Percentiles rank a stretch among this genome's conserved stretches.
Conservation (phyloP, 495 filamentous ascomycete species). For the Chlorociboria aeruginascens region DNA sequence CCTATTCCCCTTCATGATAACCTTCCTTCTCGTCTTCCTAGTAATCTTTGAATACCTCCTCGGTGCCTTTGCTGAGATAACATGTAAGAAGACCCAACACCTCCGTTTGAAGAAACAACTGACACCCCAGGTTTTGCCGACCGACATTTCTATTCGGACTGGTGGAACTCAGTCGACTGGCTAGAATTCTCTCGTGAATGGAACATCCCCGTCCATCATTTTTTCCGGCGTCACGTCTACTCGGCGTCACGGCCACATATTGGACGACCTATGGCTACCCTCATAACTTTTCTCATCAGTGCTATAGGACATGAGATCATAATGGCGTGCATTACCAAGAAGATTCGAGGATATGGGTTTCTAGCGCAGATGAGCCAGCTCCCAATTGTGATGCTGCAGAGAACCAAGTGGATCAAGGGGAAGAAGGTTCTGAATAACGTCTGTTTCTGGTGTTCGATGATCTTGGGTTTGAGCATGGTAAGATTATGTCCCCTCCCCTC, state of each 20-base stretch:
- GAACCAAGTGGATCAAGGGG: constrained; percentile 60
- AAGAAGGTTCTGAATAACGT: constrained; percentile 77
- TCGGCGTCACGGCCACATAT: constrained; percentile 61
- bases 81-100: constrained; percentile 30
- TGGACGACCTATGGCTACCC: constrained; percentile 65
- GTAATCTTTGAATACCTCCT: constrained; percentile 96
- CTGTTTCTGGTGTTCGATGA: constrained; percentile 93
- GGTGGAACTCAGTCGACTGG: constrained; percentile 88
- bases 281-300: constrained; percentile 86
- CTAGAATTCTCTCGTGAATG: constrained; percentile 95
- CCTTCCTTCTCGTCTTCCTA: constrained; percentile 87
- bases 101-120: not conserved
- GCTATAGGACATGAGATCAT: constrained; percentile 88
- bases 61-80: constrained; percentile 90
- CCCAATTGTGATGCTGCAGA: constrained; percentile 84
- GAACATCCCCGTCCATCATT: constrained; percentile 98
- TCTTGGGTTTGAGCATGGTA: constrained; percentile 68
- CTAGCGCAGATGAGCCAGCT: constrained; percentile 91
- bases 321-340: constrained; percentile 97
- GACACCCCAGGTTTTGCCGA: constrained; percentile 53
- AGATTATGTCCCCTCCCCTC: constrained; percentile 32
- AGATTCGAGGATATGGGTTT: constrained; percentile 89
- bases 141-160: constrained; percentile 92
- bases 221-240: constrained; percentile 92
- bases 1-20: constrained; percentile 95